A percentile compares a stretch with the other conserved stretches of the same genome.
Evolutionary conservation across 345 rosid genomes (phyloP).

Genomic region (Euphorbia peplus): DNA sequence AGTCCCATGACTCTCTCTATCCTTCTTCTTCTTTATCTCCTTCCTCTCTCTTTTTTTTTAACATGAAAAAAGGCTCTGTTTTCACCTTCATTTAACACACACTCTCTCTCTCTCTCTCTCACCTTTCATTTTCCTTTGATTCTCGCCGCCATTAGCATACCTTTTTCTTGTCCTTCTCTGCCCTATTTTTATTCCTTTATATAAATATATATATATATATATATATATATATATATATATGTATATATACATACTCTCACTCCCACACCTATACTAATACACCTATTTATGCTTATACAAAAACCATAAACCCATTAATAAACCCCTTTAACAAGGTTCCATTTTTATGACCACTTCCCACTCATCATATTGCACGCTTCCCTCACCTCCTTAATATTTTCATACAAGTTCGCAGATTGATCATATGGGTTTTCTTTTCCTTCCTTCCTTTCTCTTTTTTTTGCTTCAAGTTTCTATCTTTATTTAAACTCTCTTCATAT

Average conservation of each 20-base stretch:
- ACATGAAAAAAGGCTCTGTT: neutral
- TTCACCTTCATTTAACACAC: conserved; percentile 2
- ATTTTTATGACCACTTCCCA: neutral
- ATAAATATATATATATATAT: neutral
- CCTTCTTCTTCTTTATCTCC: too few relatives aligned
- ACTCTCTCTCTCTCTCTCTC: conserved; percentile 8
- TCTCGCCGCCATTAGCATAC: conserved; percentile 27
- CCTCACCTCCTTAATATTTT: too few relatives aligned
- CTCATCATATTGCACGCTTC: neutral
- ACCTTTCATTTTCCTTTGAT: conserved; percentile 10
- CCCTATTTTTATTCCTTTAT: neutral
- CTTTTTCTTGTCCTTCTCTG: conserved; percentile 9
- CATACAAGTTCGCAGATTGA: too few relatives aligned
- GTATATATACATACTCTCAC: neutral
- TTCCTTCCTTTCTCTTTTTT: neutral
- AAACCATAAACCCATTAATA: too few relatives aligned
- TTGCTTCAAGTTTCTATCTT: neutral
- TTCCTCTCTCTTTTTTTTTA: neutral
- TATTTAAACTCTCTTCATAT: neutral
- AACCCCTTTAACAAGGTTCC: neutral
- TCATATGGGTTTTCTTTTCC: neutral
- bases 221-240: neutral
- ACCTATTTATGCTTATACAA: too few relatives aligned
- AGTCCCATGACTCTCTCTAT: too few relatives aligned
- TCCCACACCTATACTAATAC: too few relatives aligned